phyloP scores from a whole-genome alignment of 2,329 filamentous ascomycete genomes.

The Lithohypha guttulata region DNA sequence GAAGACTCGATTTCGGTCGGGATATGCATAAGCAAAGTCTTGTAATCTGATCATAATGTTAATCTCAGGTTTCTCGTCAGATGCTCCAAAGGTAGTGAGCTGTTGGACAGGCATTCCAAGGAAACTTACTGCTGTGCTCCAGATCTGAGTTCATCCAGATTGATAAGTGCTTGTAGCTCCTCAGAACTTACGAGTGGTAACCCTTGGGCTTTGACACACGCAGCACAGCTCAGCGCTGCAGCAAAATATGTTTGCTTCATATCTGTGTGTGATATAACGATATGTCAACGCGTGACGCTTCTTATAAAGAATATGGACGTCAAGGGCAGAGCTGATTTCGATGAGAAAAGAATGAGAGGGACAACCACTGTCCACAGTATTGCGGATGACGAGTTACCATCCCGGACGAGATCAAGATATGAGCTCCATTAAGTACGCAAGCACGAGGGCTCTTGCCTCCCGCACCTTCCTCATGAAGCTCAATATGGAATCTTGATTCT shows the following conservation, averaged over 20 bases:
- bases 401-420: neutral
- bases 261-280: too few relatives aligned
- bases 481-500: neutral
- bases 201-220: conserved; percentile 1
- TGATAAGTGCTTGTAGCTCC: conserved; percentile 17
- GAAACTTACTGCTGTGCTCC: conserved; percentile 18
- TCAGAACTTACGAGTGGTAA: conserved; percentile 12
- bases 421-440: neutral
- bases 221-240: neutral
- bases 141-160: conserved; percentile 17
- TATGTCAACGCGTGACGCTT: neutral
- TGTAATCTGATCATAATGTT: too few relatives aligned
- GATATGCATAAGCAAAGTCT: conserved; percentile 17
- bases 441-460: neutral
- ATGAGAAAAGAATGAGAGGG: neutral
- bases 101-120: too few relatives aligned
- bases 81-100: too few relatives aligned
- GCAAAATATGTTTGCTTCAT: conserved; percentile 1
- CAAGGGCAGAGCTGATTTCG: neutral
- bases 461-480: neutral
- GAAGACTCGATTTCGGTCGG: conserved; percentile 22
- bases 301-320: neutral
- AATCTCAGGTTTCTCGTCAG: too few relatives aligned
- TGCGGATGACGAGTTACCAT: too few relatives aligned
- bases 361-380: too few relatives aligned